These are phyloP conservation scores for Psidium friedrichsthalianum DNA, from an alignment of 345 rosid species.

Conservation along the genomic window DNA sequence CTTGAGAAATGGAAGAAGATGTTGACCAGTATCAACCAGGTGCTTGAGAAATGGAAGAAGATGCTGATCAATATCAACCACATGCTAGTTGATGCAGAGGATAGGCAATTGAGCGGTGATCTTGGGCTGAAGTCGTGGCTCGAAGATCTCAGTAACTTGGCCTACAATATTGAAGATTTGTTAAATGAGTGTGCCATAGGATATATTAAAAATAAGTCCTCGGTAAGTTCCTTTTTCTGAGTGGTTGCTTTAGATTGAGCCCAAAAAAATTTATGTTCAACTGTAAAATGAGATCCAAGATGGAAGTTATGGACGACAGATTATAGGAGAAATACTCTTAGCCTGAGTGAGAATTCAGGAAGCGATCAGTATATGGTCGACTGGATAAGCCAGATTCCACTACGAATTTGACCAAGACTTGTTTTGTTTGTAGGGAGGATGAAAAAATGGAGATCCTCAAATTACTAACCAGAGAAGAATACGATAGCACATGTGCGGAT, in stretches of 20 bases:
- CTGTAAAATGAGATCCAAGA: not conserved
- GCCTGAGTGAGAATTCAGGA: fast-evolving
- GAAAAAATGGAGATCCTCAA: not conserved
- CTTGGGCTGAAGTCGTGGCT: fast-evolving
- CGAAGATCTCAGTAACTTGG: not conserved
- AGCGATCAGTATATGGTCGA: fast-evolving
- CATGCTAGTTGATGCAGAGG: not conserved
- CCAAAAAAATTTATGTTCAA: fast-evolving
- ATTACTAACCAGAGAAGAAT: fast-evolving
- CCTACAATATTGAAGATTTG: not conserved
- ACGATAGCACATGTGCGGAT: not conserved
- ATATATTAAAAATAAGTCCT: fast-evolving
- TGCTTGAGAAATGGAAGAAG: too few species aligned
- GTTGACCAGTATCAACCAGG: not conserved
- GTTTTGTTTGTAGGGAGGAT: not conserved
- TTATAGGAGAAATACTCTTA: fast-evolving
- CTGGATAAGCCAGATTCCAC: fast-evolving
- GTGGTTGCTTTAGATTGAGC: not conserved
- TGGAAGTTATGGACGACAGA: not conserved
- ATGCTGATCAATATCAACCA: too few species aligned
- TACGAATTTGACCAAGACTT: fast-evolving
- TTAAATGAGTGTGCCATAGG: not conserved
- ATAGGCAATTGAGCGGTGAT: fast-evolving
- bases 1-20: not conserved
- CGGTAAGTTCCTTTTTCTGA: not conserved